Conservation (phyloP, 1,284 basidiomycete species). For the Ganoderma leucocontextum region DNA sequence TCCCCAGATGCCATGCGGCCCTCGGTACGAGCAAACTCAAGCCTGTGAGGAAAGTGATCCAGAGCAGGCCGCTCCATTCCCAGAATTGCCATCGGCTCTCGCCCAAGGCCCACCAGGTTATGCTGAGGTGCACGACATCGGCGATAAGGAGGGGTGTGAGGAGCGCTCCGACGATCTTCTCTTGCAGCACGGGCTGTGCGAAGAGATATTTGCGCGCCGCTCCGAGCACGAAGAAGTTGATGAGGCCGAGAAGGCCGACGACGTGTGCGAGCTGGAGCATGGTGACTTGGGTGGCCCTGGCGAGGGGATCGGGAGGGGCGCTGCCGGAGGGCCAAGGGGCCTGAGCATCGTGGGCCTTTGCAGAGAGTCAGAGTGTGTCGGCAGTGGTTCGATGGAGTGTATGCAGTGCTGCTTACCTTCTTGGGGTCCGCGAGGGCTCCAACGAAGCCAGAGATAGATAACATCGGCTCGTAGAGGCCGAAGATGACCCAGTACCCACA, state of each 20-base stretch:
- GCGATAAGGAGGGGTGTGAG: constrained; percentile 73
- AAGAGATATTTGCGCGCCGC: constrained; percentile 66
- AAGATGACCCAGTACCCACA: constrained; percentile 77
- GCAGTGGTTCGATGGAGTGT: not conserved
- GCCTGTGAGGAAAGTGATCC: constrained; percentile 71
- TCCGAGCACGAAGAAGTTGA: constrained; percentile 73
- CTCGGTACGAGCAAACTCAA: constrained; percentile 72
- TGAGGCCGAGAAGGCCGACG: constrained; percentile 72
- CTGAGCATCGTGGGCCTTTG: constrained; percentile 73
- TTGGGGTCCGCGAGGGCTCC: constrained; percentile 74
- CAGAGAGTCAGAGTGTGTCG: not conserved
- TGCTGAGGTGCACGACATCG: constrained; percentile 67
- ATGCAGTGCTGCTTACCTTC: constrained; percentile 50
- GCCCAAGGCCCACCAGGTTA: constrained; percentile 78
- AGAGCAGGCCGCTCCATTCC: constrained; percentile 72
- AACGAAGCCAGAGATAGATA: constrained; percentile 69
- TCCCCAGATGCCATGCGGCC: constrained; percentile 73
- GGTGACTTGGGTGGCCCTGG: constrained; percentile 71
- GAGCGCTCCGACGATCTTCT: constrained; percentile 69
- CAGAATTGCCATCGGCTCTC: constrained; percentile 67
- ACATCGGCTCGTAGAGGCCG: constrained; percentile 73
- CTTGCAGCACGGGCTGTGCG: constrained; percentile 67
- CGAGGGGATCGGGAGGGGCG: constrained; percentile 58
- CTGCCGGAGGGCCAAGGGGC: constrained; percentile 68
- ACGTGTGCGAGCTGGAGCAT: constrained; percentile 77